These are phyloP conservation scores for Termitomyces sp. DNA, from an alignment of 768 basidiomycete species.

Conservation along the genomic window DNA sequence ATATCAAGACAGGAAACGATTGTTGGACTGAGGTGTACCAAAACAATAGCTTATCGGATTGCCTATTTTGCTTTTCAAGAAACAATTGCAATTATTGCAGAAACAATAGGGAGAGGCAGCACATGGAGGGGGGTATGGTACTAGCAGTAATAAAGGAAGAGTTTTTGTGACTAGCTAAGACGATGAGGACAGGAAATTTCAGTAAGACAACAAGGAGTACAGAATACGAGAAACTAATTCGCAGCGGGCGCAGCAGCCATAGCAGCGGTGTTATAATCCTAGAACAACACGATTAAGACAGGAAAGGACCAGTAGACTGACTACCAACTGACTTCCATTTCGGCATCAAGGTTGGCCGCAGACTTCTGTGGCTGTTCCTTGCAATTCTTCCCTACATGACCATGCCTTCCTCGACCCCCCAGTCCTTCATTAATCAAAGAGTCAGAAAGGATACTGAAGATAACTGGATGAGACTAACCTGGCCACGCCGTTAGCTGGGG, in stretches of 20 bases:
- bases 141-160: not conserved
- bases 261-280: constrained; percentile 75
- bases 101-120: not conserved
- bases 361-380: constrained; percentile 74
- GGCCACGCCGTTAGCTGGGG: constrained; percentile 24
- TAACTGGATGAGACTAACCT: constrained; percentile 24
- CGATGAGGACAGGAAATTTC: constrained; percentile 10
- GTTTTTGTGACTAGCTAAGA: constrained; percentile 9
- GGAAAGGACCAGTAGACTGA: not conserved
- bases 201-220: constrained; percentile 12
- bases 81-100: constrained; percentile 3
- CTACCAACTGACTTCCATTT: constrained; percentile 81
- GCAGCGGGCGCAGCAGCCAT: constrained; percentile 25
- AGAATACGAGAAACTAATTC: constrained; percentile 18
- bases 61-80: not conserved
- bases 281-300: constrained; percentile 3
- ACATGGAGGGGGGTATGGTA: constrained; percentile 3
- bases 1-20: not conserved
- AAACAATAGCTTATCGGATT: constrained; percentile 5
- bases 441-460: not conserved
- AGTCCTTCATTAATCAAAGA: constrained; percentile 22
- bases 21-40: not conserved
- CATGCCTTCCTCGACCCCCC: constrained; percentile 43
- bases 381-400: constrained; percentile 38
- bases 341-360: constrained; percentile 90